These are phyloP conservation scores for Salvia hispanica DNA, from an alignment of 257 asterid genomes.

Conservation along the genomic window DNA sequence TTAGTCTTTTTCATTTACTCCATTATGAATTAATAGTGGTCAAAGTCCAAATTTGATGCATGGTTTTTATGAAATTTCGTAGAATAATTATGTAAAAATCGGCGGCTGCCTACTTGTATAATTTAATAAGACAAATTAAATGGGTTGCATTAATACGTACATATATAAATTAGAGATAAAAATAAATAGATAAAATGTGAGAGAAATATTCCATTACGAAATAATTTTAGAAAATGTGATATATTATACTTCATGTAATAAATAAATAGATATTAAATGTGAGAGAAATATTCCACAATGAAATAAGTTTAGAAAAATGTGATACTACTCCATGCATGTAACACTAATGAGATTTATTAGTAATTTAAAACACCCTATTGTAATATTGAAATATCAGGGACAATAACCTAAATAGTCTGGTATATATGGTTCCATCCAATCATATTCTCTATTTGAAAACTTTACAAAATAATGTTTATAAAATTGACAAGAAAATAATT, in stretches of 20 bases:
- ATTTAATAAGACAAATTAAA: conserved; percentile 21
- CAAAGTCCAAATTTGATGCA: background rate
- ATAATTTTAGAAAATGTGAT: background rate
- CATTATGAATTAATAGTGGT: background rate
- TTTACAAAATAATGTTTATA: conserved; percentile 21
- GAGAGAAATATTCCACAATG: background rate
- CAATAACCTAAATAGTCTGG: too few species aligned
- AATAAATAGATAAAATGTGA: too few species aligned
- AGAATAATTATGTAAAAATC: conserved; percentile 1
- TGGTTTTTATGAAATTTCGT: conserved; percentile 7
- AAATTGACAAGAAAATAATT: conserved; percentile 21
- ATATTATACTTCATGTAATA: too few species aligned
- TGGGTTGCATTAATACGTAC: conserved; percentile 12
- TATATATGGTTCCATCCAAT: background rate
- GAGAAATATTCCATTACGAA: background rate
- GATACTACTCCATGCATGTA: too few species aligned
- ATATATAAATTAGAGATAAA: background rate
- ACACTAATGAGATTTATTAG: too few species aligned
- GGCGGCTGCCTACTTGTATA: conserved; percentile 6
- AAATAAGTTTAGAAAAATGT: background rate
- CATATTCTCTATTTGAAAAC: conserved; percentile 10
- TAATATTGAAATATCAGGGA: too few species aligned
- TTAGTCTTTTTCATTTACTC: conserved; percentile 21
- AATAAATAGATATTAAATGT: too few species aligned
- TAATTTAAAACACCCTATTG: background rate